Evolutionary conservation across 1,284 basidiomycete genomes (phyloP), one percentile per base, ranked within the genome.

Genomic region (Meira nashicola): DNA sequence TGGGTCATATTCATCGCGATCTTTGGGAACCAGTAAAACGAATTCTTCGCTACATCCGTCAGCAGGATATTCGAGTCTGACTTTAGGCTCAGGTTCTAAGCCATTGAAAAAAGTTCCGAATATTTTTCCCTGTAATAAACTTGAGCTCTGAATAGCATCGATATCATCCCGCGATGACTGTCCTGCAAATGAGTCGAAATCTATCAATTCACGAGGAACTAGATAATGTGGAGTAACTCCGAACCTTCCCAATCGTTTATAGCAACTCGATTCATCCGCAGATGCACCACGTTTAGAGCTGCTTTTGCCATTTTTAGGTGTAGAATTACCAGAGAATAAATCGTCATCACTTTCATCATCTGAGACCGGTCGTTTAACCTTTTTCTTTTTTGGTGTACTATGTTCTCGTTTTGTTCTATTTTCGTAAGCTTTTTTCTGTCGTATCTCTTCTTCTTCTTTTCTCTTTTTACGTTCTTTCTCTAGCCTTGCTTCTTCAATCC

Each of bases 1-100:
- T 7, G 76, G 76, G 39, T 77, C 76, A 53, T 77, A 77, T 53
- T 77, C 76, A 55, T 77, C 74, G 1, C 56, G 25, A 40, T 72
- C 70, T 19, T 66, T 64, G n/a, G 76, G 72, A 0, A 72, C 72
- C 2, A 76, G 55, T 14, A 77, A 65, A 17, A 66, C 43, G 57
- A 70, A 70, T 47, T 67, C 63, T 57, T 77, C 74, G 2, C 51
- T 56, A 0, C 68, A 68, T 15, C 54, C 67, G 0, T 43, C 9
- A 2, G 70, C 70, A 9, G 74, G 74, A 59, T 76, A 74, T 49
- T 68, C 61, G n/a, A 74, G 63, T 19, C 59, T 58, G 8, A 66
- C 66, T 2, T 63, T 50, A 1, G 66, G 63, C 14, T 59, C 54
- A 47, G 65, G 66, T 41, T 61, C 62, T 19, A 68, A 59, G 5